These are phyloP conservation scores for Flaveria brownii DNA, from an alignment of 129 eudicot species.

Conservation along the genomic window DNA sequence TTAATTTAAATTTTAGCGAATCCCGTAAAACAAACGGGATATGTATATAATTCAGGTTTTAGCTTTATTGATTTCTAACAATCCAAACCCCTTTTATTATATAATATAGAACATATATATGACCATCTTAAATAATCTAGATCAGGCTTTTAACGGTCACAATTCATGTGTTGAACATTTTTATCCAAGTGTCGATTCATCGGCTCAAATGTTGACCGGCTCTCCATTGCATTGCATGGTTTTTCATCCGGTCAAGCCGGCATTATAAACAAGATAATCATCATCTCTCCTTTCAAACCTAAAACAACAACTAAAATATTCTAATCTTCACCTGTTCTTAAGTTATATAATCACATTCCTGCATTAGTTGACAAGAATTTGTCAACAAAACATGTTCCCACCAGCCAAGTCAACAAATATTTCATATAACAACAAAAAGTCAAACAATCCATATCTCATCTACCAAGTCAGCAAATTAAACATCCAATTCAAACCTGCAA, in stretches of 20 bases:
- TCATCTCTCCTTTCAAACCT: constrained; percentile 3
- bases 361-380: constrained; percentile 18
- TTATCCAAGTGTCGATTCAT: neutral
- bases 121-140: neutral
- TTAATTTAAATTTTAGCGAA: neutral
- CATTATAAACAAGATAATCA: constrained; percentile 11
- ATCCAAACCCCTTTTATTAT: neutral
- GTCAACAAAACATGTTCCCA: constrained; percentile 29
- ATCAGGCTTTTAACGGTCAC: neutral
- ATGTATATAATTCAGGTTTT: neutral
- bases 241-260: constrained; percentile 17
- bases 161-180: neutral
- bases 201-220: neutral
- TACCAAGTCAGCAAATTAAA: constrained; percentile 14
- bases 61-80: neutral
- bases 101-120: neutral
- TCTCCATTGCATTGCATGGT: neutral
- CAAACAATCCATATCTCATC: constrained; percentile 23
- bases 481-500: constrained; percentile 22
- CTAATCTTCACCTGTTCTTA: constrained; percentile 21
- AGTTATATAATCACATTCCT: neutral
- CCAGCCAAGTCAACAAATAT: constrained; percentile 35
- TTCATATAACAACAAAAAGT: constrained; percentile 27
- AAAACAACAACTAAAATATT: constrained; percentile 7
- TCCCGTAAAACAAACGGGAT: neutral